Evolutionary conservation across 495 filamentous ascomycete species (phyloP).

Genomic region (Bacidia gigantensis): DNA sequence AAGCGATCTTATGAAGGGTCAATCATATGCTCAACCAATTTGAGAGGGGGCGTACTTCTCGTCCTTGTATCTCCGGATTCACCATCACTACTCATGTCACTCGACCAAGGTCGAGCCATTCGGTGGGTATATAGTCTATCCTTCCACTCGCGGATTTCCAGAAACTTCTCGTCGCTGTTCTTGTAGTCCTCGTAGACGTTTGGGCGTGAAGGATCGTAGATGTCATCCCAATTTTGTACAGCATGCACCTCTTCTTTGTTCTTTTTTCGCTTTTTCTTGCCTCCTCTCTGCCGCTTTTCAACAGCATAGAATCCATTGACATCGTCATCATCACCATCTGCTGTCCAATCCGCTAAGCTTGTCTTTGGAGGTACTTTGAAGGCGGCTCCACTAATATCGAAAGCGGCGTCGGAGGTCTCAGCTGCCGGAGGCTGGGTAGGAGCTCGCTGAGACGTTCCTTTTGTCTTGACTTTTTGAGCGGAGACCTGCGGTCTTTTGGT

Average conservation of each 20-base stretch:
- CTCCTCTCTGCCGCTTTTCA: constrained; percentile 60
- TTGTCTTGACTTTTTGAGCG: constrained; percentile 57
- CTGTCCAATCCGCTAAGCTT: constrained; percentile 75
- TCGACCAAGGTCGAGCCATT: constrained; percentile 35
- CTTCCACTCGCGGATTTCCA: constrained; percentile 79
- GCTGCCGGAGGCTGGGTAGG: constrained; percentile 17
- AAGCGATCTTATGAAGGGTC: constrained; percentile 34
- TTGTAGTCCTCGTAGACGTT: constrained; percentile 82
- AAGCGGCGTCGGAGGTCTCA: background rate
- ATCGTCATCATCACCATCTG: constrained; percentile 57
- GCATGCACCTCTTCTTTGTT: constrained; percentile 43
- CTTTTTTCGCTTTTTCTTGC: constrained; percentile 82
- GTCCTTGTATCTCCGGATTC: background rate
- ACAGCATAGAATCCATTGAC: constrained; percentile 46
- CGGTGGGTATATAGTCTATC: constrained; percentile 67
- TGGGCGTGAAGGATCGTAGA: constrained; percentile 74
- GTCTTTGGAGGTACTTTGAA: constrained; percentile 34
- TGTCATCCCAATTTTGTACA: constrained; percentile 79
- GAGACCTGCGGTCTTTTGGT: constrained; percentile 58
- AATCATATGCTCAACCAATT: background rate
- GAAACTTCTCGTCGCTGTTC: constrained; percentile 68
- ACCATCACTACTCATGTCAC: constrained; percentile 26
- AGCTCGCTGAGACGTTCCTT: constrained; percentile 26
- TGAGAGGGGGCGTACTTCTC: background rate
- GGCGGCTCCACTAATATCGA: constrained; percentile 1